These are phyloP conservation scores for Lecanicillium sp. DNA, from an alignment of 2,329 filamentous ascomycete genomes.

Conservation along the genomic window DNA sequence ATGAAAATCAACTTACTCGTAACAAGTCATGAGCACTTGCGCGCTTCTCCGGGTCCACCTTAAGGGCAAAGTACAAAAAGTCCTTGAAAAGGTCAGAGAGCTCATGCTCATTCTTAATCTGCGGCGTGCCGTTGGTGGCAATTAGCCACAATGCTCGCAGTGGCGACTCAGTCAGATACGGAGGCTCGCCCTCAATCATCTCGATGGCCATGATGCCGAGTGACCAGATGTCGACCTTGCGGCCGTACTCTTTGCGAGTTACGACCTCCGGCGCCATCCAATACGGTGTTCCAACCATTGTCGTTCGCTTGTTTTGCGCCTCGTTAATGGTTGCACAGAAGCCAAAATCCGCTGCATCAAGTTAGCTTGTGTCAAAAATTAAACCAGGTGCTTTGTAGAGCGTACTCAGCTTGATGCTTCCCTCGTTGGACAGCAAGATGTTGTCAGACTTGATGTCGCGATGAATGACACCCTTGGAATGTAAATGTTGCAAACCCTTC, in stretches of 20 bases:
- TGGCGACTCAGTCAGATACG: slow-evolving; percentile 91
- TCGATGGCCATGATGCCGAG: slow-evolving; percentile 99
- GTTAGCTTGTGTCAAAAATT: slow-evolving; percentile 22
- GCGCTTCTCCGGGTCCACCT: slow-evolving; percentile 95
- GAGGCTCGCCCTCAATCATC: slow-evolving; percentile 98
- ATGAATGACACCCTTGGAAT: slow-evolving; percentile 97
- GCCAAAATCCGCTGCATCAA: slow-evolving; percentile 77
- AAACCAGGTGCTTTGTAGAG: background rate
- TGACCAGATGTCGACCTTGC: slow-evolving; percentile 98
- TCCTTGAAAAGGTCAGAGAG: slow-evolving; percentile 78
- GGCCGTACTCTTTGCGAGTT: slow-evolving; percentile 92
- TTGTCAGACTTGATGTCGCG: slow-evolving; percentile 99
- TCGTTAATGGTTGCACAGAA: slow-evolving; percentile 99
- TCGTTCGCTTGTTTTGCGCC: slow-evolving; percentile 91
- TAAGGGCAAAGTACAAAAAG: slow-evolving; percentile 86
- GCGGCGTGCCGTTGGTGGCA: slow-evolving; percentile 90
- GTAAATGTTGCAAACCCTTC: slow-evolving; percentile 85
- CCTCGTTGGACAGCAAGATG: slow-evolving; percentile 85
- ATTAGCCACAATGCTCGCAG: slow-evolving; percentile 91
- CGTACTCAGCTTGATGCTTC: slow-evolving; percentile 98
- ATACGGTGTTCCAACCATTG: slow-evolving; percentile 98
- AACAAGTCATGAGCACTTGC: slow-evolving; percentile 91
- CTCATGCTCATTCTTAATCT: slow-evolving; percentile 87
- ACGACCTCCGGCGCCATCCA: slow-evolving; percentile 99
- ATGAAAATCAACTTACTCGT: slow-evolving; percentile 54